Percentiles rank a stretch among this genome's conserved stretches.
Conservation (phyloP, 441 rosid species). For the Cnidoscolus chayamansa region DNA sequence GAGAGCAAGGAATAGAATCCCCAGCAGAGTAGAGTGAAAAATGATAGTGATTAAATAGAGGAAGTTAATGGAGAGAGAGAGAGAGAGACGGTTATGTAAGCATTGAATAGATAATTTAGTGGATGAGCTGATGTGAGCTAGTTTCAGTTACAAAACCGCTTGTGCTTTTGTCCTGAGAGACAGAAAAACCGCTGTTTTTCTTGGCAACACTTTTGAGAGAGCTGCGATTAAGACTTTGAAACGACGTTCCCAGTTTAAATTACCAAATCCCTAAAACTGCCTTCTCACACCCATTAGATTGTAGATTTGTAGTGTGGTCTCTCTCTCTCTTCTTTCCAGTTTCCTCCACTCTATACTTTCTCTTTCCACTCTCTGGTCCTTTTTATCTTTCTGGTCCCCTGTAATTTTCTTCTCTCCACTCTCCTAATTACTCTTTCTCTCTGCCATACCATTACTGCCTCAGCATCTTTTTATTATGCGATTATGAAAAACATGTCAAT, state of each 20-base stretch:
- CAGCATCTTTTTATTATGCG: neutral
- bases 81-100: constrained; percentile 42
- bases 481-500: too few relatives aligned
- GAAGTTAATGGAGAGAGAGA: constrained; percentile 32
- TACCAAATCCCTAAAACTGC: constrained; percentile 35
- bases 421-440: neutral
- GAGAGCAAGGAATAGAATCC: neutral
- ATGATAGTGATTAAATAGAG: neutral
- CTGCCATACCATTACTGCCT: constrained; percentile 6
- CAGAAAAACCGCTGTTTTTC: constrained; percentile 30
- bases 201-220: constrained; percentile 24
- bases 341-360: constrained; percentile 5
- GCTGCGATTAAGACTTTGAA: constrained; percentile 18
- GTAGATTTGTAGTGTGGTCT: neutral
- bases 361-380: constrained; percentile 24
- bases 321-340: constrained; percentile 8
- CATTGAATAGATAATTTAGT: constrained; percentile 28
- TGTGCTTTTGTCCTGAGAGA: constrained; percentile 14
- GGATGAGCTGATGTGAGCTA: constrained; percentile 6
- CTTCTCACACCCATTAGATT: constrained; percentile 15
- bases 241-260: constrained; percentile 12
- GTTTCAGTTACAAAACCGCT: constrained; percentile 63
- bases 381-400: constrained; percentile 4
- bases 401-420: neutral
- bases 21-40: neutral